Base-by-base conservation (phyloP, 2,329 filamentous ascomycete genomes). In the Hymenoscyphus infarciens region DNA sequence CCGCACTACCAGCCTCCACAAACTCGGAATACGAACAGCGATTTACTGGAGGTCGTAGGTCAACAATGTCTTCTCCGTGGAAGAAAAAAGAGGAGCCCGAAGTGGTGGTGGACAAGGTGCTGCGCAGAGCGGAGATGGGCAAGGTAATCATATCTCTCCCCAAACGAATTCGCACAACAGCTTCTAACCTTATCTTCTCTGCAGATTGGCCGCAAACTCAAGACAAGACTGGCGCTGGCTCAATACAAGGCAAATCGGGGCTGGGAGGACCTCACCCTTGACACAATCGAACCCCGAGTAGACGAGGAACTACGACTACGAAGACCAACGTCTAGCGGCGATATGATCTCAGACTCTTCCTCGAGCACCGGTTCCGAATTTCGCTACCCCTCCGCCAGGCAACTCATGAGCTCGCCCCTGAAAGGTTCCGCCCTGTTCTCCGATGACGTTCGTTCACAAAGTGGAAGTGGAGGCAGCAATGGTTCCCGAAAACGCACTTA, bases 211-310 rank as follows among this genome's bases (percentile, higher is more conserved):
- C 85, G 94, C 75, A 90, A 90, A 73, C 82, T 99, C 61, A 92
- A 98, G 79, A 92, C 96, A 80, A 91, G 94, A 67, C 87, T 99
- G 64, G 94, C 95, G 63, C 86, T 98, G 67, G 95, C 95, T 75
- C 95, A 96, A 77, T 95, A 97, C 84, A 98, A 98, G 80, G 92
- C 95, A 69, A 92, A 96, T 78, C 90, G 96, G 79, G 93, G 93
- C 75, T 96, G 92, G 88, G 90, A 97, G 77, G 91, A 95, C 76
- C 84, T 96, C 75, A 91, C 89, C 66, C 85, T 96, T 73, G 91
- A 92, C 75, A 87, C 83, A 65, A 91, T 97, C 78, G 92, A 96
- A 77, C 91, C 92, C 59, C 90, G 88, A 75, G 80, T 94, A 66
- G 89, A 94, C 74, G 85, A 92, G 74, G 86, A 94, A 77, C 82